Conservation (phyloP, 768 basidiomycete species). For the Sarcodon aspratus region DNA sequence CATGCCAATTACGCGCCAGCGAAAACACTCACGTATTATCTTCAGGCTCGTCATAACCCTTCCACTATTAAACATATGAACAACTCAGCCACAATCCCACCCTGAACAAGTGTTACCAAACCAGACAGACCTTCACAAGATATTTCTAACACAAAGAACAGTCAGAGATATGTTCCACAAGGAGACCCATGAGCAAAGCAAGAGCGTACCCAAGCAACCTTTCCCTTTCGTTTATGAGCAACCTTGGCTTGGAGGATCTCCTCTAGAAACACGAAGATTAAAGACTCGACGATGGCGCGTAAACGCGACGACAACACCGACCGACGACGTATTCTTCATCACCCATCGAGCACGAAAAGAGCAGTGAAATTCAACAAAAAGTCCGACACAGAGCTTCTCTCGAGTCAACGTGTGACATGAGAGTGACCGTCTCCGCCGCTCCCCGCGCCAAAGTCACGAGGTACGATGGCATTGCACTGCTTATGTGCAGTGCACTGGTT, state of each 20-base stretch:
- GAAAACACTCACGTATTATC: slow-evolving; percentile 4
- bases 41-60: slow-evolving; percentile 1
- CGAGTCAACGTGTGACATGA: no score
- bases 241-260: background rate
- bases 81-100: background rate
- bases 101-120: background rate
- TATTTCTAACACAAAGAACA: background rate
- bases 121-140: background rate
- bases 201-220: background rate
- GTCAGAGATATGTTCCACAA: background rate
- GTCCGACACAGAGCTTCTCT: no score
- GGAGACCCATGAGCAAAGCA: background rate
- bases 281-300: background rate
- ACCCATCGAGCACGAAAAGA: no score
- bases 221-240: background rate
- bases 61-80: slow-evolving; percentile 2
- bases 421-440: no score
- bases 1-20: background rate
- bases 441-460: no score
- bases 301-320: background rate
- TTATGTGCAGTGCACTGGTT: no score
- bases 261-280: background rate
- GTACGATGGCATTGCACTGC: no score
- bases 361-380: no score
- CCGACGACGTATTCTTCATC: background rate